Percentiles rank a stretch among this genome's conserved stretches.
Conservation (phyloP, 164 flowering plant genomes). For the Piper betle region DNA sequence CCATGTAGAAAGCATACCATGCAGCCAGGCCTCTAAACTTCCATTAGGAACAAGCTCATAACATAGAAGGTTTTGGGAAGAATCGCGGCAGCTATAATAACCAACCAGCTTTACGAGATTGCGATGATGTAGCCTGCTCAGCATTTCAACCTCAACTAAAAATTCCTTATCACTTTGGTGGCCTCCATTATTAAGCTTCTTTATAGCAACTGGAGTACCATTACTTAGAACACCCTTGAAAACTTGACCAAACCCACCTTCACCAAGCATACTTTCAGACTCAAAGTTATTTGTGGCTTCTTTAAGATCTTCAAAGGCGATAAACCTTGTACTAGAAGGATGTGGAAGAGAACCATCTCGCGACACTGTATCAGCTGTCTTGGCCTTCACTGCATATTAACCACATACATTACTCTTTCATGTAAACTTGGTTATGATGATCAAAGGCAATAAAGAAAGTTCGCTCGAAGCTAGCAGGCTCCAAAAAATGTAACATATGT, state of each 20-base stretch:
- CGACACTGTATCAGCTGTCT: constrained; percentile 31
- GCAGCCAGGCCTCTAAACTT: constrained; percentile 94
- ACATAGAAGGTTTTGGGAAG: constrained; percentile 82
- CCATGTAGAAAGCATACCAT: constrained; percentile 43
- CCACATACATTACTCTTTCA: background rate
- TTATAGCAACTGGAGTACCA: constrained; percentile 95
- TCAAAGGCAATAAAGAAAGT: background rate
- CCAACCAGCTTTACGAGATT: constrained; percentile 98
- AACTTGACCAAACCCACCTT: constrained; percentile 96
- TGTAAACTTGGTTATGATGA: background rate
- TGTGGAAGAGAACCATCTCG: constrained; percentile 64
- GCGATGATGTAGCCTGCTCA: constrained; percentile 95
- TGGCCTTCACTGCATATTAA: constrained; percentile 39
- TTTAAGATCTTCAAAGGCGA: constrained; percentile 85
- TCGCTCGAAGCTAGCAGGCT: background rate
- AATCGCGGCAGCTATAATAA: constrained; percentile 64
- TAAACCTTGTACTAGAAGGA: constrained; percentile 74
- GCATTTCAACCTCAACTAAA: constrained; percentile 96
- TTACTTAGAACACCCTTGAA: constrained; percentile 85
- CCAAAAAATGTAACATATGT: background rate
- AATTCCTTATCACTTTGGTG: constrained; percentile 95
- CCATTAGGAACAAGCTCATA: constrained; percentile 98
- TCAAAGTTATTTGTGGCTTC: constrained; percentile 90
- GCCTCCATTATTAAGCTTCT: constrained; percentile 79
- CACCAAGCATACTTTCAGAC: constrained; percentile 74